Percentiles rank a stretch among this genome's conserved stretches.
phyloP scores from a whole-genome alignment of 768 basidiomycete genomes.

The Cystoderma amianthinum region DNA sequence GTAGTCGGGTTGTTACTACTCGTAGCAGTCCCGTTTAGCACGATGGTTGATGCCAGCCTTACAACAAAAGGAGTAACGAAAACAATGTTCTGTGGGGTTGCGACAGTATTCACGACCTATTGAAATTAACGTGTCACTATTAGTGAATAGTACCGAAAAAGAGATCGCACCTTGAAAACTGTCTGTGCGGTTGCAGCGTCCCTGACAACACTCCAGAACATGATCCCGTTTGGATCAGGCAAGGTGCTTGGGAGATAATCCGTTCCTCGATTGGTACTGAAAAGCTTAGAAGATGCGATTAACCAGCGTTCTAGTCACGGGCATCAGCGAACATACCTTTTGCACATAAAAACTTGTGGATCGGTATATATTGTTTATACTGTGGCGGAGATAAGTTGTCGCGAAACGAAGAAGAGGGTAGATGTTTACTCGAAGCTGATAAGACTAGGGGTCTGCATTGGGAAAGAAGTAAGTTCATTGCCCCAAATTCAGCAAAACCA shows the following conservation, averaged over 20 bases:
- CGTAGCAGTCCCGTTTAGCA: not conserved
- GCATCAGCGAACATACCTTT: slow-evolving; percentile 30
- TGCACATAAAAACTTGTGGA: slow-evolving; percentile 56
- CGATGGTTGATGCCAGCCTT: not conserved
- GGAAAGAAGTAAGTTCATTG: not conserved
- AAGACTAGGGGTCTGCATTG: slow-evolving; percentile 40
- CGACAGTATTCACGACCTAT: slow-evolving; percentile 1
- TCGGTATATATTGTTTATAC: slow-evolving; percentile 38
- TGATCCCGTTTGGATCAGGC: slow-evolving; percentile 24
- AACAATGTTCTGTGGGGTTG: not conserved
- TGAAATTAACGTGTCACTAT: not conserved
- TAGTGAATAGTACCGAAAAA: not conserved
- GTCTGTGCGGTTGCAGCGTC: not conserved
- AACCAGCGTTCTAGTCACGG: not conserved
- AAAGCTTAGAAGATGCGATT: slow-evolving; percentile 29
- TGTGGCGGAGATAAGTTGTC: slow-evolving; percentile 9
- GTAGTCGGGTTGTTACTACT: slow-evolving; percentile 2
- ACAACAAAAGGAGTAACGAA: not conserved
- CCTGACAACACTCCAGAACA: slow-evolving; percentile 38
- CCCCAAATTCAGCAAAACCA: not conserved
- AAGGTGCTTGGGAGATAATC: slow-evolving; percentile 44
- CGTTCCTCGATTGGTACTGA: slow-evolving; percentile 39
- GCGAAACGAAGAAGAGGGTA: not conserved
- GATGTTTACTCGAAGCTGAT: slow-evolving; percentile 43
- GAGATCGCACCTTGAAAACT: not conserved